A percentile compares a stretch with the other conserved stretches of the same genome.
phyloP scores from a whole-genome alignment of 116 monocot species.

The Cymodocea nodosa region DNA sequence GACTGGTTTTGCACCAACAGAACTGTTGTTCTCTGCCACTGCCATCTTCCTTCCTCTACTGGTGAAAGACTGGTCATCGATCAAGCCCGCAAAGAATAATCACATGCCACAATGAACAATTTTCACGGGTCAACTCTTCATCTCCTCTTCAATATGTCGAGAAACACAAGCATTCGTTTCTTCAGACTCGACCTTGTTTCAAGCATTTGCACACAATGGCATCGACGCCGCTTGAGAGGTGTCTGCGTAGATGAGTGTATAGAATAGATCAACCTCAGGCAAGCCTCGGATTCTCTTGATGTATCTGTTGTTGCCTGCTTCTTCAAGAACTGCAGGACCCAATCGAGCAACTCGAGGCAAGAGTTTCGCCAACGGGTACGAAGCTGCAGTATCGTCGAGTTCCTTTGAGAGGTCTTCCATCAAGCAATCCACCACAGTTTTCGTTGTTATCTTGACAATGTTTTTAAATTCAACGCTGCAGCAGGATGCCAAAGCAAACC shows the following conservation, averaged over 20 bases:
- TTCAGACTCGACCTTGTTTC: too few relatives aligned
- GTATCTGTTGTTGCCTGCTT: conserved; percentile 63
- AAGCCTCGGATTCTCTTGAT: conserved; percentile 34
- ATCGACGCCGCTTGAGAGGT: conserved; percentile 11
- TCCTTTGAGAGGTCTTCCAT: conserved; percentile 34
- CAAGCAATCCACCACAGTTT: conserved; percentile 43
- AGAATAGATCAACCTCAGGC: conserved; percentile 73
- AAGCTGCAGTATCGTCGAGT: conserved; percentile 4
- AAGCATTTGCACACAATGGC: not conserved
- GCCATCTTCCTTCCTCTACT: too few relatives aligned
- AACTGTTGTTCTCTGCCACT: too few relatives aligned
- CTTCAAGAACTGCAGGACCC: conserved; percentile 49
- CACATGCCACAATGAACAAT: too few relatives aligned
- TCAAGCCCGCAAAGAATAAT: too few relatives aligned
- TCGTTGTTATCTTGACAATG: conserved; percentile 46
- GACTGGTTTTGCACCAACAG: too few relatives aligned
- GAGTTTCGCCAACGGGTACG: conserved; percentile 60
- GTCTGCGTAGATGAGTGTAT: conserved; percentile 72
- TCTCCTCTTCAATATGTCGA: too few relatives aligned
- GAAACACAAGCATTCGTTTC: too few relatives aligned
- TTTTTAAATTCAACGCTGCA: conserved; percentile 66
- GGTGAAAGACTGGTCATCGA: too few relatives aligned
- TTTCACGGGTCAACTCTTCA: too few relatives aligned
- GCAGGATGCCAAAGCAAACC: not conserved
- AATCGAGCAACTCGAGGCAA: conserved; percentile 45